phyloP scores from a whole-genome alignment of 441 rosid species.

The Macaranga tanarius region DNA sequence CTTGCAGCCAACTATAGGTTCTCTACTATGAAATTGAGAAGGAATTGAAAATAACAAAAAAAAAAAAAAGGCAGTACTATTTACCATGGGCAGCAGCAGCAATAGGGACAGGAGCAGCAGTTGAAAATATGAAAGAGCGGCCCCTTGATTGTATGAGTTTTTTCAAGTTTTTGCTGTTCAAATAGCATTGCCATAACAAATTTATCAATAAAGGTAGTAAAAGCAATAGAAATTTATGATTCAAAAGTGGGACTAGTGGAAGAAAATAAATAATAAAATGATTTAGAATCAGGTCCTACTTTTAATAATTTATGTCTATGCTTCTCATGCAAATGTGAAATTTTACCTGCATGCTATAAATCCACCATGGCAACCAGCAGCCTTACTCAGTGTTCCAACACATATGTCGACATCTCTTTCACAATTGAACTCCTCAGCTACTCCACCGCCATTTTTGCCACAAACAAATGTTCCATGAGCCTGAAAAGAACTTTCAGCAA shows the following conservation, averaged over 20 bases:
- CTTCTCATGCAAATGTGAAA: not conserved
- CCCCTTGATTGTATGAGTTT: slow-evolving; percentile 86
- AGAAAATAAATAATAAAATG: not conserved
- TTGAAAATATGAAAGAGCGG: slow-evolving; percentile 90
- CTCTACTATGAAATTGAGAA: no score
- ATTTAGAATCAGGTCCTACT: not conserved
- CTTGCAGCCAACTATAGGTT: not conserved
- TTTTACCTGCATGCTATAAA: slow-evolving; percentile 93
- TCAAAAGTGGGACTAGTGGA: not conserved
- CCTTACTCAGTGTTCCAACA: slow-evolving; percentile 93
- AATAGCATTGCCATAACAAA: slow-evolving; percentile 18
- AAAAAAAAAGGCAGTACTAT: slow-evolving; percentile 13
- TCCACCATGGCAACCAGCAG: slow-evolving; percentile 98
- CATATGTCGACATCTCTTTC: slow-evolving; percentile 81
- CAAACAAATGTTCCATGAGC: slow-evolving; percentile 99
- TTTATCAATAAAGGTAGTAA: not conserved
- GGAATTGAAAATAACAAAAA: not conserved
- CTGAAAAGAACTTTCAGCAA: slow-evolving; percentile 39
- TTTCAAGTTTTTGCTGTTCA: slow-evolving; percentile 86
- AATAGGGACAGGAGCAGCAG: slow-evolving; percentile 74
- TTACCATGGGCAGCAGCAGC: slow-evolving; percentile 92
- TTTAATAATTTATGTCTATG: not conserved
- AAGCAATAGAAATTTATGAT: not conserved
- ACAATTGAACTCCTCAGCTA: slow-evolving; percentile 82
- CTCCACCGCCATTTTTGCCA: slow-evolving; percentile 90